Evolutionary conservation across 805 yeast species (phyloP), one percentile per base, ranked within the genome.

Genomic region (Candida ponderosae): DNA sequence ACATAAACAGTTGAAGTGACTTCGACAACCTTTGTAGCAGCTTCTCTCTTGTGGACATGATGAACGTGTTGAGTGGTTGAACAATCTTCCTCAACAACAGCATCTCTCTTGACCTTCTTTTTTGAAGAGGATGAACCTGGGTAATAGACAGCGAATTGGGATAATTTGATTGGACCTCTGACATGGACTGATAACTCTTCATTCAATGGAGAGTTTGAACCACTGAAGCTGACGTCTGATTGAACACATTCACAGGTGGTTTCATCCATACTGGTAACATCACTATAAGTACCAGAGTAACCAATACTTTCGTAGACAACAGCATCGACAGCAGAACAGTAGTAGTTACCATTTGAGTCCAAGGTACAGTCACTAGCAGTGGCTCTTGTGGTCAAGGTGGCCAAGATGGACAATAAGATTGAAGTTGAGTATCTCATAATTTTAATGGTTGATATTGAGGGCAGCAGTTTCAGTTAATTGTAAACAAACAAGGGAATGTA

Each of bases 131-230:
- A 51, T 31, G 70, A 47, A 19, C 74, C 56, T 45, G 86, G 89
- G 54, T 80, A 79, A 71, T 89, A 93, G 39, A 86, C 96, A 61
- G 89, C 97, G 56, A 93, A 87, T 65, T 86, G 86, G 54, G 69
- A 65, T 57, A 87, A 75, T 57, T 75, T 71, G 50, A 87, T 55
- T 28, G 96, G 96, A 51, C 96, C 96, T 70, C 96, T 81, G 70
- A 86, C 82, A 62, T 87, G 95, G 41, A 87, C 79, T 27, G 94
- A 79, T 43, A 87, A 65, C 62, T 87, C 95, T 68, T 86, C 93
- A 60, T 85, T 81, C 44, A 87, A 68, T 29, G 96, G 96, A 38
- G 89, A 63, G 60, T 85, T 62, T 40, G 74, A 52, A 38, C 96
- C 96, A 14, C 79, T 68, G 69, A 87, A 82, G 8, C 79, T 54